phyloP scores from a whole-genome alignment of 768 basidiomycete species.

The Panaeolus cyanescens region DNA sequence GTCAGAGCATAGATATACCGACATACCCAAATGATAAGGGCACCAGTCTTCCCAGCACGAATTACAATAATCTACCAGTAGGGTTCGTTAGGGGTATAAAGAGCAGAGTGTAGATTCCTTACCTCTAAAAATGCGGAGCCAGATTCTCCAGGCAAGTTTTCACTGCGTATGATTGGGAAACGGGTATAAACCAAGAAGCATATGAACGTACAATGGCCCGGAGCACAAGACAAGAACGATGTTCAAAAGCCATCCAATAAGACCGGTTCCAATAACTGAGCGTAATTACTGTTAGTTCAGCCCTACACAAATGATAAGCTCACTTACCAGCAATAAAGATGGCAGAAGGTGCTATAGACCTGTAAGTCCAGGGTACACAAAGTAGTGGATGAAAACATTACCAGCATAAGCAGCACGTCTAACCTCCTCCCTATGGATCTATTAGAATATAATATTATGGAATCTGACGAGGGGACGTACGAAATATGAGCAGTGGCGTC shows the following conservation, averaged over 20 bases:
- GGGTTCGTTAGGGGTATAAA: not conserved
- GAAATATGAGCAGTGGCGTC: constrained; percentile 84
- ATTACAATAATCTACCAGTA: constrained; percentile 67
- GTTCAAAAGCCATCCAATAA: constrained; percentile 86
- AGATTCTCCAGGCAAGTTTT: constrained; percentile 66
- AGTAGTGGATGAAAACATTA: constrained; percentile 21
- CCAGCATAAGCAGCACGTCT: constrained; percentile 78
- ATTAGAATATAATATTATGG: constrained; percentile 9
- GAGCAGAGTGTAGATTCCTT: not conserved
- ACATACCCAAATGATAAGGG: constrained; percentile 75
- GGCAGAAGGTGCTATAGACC: constrained; percentile 48
- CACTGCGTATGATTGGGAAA: constrained; percentile 34
- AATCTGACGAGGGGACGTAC: constrained; percentile 39
- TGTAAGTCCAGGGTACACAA: constrained; percentile 11
- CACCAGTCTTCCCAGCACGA: constrained; percentile 76
- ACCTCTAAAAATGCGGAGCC: constrained; percentile 75
- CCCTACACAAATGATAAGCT: not conserved
- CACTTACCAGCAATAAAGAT: constrained; percentile 60
- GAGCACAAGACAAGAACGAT: constrained; percentile 86
- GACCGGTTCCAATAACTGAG: constrained; percentile 70
- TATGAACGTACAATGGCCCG: constrained; percentile 54
- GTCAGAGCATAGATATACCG: not conserved
- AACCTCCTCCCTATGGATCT: constrained; percentile 65
- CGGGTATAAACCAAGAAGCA: not conserved
- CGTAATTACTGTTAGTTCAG: not conserved